Percentiles rank a stretch among this genome's conserved stretches.
Evolutionary conservation across 176 grass and related monocot genomes (phyloP).

Genomic region (Paspalum vaginatum): DNA sequence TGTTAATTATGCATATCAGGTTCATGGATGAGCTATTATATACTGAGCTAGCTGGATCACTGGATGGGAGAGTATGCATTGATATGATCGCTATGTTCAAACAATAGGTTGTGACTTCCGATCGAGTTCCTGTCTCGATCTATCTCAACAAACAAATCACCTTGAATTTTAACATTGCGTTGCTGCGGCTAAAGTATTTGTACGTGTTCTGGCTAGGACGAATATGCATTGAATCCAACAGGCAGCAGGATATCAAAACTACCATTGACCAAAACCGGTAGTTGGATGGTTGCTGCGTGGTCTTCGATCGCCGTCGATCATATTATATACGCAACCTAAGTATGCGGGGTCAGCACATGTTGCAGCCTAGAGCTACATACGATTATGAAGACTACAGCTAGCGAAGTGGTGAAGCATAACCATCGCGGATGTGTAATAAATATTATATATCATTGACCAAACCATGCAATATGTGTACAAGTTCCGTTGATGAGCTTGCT

Average conservation of each 20-base stretch:
- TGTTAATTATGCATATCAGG: too few species aligned
- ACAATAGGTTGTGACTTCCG: neutral
- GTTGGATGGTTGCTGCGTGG: neutral
- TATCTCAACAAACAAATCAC: neutral
- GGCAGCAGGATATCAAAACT: too few species aligned
- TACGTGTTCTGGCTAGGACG: neutral
- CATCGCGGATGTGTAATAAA: neutral
- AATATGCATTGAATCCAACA: neutral
- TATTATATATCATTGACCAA: slow-evolving; percentile 24
- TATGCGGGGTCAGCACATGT: neutral
- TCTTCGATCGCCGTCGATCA: neutral
- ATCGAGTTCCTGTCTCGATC: neutral
- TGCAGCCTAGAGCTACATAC: slow-evolving; percentile 8
- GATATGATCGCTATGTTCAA: neutral
- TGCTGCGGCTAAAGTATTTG: neutral
- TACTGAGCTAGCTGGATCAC: too few species aligned
- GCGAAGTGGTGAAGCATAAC: slow-evolving; percentile 20
- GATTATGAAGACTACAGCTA: neutral
- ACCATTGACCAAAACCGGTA: neutral
- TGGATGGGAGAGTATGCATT: too few species aligned
- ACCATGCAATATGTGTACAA: neutral
- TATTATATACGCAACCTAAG: neutral
- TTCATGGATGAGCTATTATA: too few species aligned
- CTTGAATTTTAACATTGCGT: neutral
- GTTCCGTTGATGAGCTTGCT: neutral